These are phyloP conservation scores for Haematococcus sp. DNA, from an alignment of 139 green algal genomes.

Conservation along the genomic window DNA sequence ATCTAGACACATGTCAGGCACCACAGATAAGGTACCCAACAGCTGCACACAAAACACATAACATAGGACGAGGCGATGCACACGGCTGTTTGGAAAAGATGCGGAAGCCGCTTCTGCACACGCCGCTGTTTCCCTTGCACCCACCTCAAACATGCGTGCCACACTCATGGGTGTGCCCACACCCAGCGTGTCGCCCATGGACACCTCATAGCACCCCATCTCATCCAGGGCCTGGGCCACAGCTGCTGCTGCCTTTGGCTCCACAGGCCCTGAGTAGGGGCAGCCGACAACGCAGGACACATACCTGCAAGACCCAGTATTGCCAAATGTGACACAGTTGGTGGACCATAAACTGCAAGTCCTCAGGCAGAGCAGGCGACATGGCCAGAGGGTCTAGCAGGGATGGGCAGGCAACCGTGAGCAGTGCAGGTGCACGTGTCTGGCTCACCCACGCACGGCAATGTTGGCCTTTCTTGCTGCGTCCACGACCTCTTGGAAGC, in stretches of 20 bases:
- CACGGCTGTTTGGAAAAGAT: neutral
- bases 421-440: neutral
- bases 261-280: slow-evolving; percentile 66
- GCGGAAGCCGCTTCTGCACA: too few species aligned
- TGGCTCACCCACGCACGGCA: slow-evolving; percentile 20
- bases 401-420: too few species aligned
- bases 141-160: slow-evolving; percentile 68
- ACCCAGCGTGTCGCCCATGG: slow-evolving; percentile 90
- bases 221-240: slow-evolving; percentile 68
- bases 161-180: slow-evolving; percentile 78
- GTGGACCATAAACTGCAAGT: too few species aligned
- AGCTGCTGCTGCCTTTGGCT: slow-evolving; percentile 54
- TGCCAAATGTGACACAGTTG: neutral
- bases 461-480: slow-evolving; percentile 12
- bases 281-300: slow-evolving; percentile 64
- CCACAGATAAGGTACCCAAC: too few species aligned
- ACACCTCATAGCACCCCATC: slow-evolving; percentile 95
- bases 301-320: slow-evolving; percentile 29
- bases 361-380: too few species aligned
- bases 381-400: too few species aligned
- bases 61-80: neutral
- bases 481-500: slow-evolving; percentile 26
- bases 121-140: neutral
- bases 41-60: neutral
- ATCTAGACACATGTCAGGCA: too few species aligned